phyloP scores from a whole-genome alignment of 2,329 filamentous ascomycete genomes.

The Geosmithia putterillii region DNA sequence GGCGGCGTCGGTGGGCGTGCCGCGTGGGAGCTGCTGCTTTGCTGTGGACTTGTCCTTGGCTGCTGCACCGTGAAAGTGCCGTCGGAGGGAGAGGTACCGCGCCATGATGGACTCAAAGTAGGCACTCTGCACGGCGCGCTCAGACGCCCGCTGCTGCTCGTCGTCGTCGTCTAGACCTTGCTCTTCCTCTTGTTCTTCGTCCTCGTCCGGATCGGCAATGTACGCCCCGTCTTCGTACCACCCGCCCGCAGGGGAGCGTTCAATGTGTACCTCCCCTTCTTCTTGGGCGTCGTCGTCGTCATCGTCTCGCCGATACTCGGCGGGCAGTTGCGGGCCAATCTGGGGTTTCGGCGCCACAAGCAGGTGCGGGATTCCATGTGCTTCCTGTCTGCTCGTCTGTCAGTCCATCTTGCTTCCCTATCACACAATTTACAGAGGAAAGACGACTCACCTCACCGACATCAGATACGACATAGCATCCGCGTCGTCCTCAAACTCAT shows the following conservation, averaged over 20 bases:
- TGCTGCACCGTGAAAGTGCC: conserved; percentile 42
- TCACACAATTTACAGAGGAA: conserved; percentile 6
- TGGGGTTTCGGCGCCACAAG: conserved; percentile 49
- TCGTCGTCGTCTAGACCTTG: conserved; percentile 14
- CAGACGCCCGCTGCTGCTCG: conserved; percentile 12
- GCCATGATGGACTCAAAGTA: conserved; percentile 56
- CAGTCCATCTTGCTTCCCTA: background rate
- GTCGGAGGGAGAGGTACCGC: conserved; percentile 55
- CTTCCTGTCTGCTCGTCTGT: conserved; percentile 49
- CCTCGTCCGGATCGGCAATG: conserved; percentile 34
- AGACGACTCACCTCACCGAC: conserved; percentile 51
- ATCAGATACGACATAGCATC: conserved; percentile 60
- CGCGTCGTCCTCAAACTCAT: conserved; percentile 54
- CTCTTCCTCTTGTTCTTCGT: conserved; percentile 11
- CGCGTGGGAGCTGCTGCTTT: conserved; percentile 37
- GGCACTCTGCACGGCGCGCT: conserved; percentile 41
- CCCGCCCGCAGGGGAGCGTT: conserved; percentile 37
- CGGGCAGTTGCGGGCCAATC: conserved; percentile 37
- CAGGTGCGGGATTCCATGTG: conserved; percentile 59
- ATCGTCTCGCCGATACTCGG: conserved; percentile 18
- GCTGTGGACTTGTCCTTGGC: conserved; percentile 26
- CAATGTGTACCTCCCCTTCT: conserved; percentile 17
- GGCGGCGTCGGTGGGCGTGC: conserved; percentile 43
- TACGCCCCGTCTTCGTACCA: conserved; percentile 74
- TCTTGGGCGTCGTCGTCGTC: conserved; percentile 15